phyloP scores from a whole-genome alignment of 305 asterid genomes.

The Fraxinus paxiana region DNA sequence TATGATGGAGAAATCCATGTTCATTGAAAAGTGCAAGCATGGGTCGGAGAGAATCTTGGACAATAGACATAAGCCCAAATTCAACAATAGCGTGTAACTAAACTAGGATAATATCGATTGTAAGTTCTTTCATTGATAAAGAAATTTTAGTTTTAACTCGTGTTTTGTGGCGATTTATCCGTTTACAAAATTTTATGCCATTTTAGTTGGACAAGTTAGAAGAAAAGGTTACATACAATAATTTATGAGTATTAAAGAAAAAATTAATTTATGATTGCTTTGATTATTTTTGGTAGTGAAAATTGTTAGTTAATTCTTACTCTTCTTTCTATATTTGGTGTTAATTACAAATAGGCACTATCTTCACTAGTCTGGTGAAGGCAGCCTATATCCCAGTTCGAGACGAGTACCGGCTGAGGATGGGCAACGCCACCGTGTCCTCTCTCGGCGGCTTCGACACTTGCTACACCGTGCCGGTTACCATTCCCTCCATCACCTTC shows the following conservation, averaged over 20 bases:
- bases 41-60: background rate
- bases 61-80: background rate
- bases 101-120: background rate
- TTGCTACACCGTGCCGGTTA: conserved; percentile 65
- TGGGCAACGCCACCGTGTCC: conserved; percentile 60
- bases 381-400: conserved; percentile 80
- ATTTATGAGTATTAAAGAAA: background rate
- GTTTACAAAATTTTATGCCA: background rate
- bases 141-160: background rate
- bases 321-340: background rate
- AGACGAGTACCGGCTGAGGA: conserved; percentile 70
- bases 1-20: background rate
- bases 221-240: background rate
- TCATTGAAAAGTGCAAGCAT: background rate
- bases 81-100: background rate
- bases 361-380: conserved; percentile 66
- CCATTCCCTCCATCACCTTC: conserved; percentile 63
- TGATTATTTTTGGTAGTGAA: background rate
- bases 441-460: conserved; percentile 90
- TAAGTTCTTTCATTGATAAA: background rate
- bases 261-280: background rate
- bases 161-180: background rate
- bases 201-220: background rate
- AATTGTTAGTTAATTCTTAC: background rate
- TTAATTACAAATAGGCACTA: conserved; percentile 46